Evolutionary conservation across 495 filamentous ascomycete species (phyloP), one percentile per base, ranked within the genome.

Genomic region (Penicillium lagena): DNA sequence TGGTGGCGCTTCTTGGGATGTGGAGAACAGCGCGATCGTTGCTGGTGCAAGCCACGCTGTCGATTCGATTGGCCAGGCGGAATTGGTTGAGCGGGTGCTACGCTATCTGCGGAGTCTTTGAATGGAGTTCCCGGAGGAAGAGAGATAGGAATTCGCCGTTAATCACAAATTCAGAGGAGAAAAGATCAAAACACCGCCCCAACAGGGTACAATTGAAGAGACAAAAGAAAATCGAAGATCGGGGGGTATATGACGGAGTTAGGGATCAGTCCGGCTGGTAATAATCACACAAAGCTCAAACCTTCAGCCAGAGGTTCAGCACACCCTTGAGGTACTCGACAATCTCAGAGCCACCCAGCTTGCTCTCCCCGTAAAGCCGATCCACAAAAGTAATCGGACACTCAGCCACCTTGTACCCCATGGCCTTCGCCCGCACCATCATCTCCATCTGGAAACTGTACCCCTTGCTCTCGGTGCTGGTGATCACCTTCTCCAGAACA

Each of bases 401-500:
- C 75, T 97, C 93, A 12, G 84, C 86, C 28, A 98, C 89, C 41
- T 76, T 85, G 66, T 76, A 93, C 2, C 90, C 89, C 85, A 93
- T 88, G 11, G 85, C 86, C 76, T 94, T 95, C 34, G 93, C 93
- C 40, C 91, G 77, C 4, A 94, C 88, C 83, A 88, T 87, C 81
- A 87, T 82, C 75, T 96, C 93, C 93, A 98, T 97, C 80, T 98
- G 93, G 76, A 97, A 97, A 22, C 87, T 91, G 62, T 96, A 98
- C 12, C 93, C 93, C 65, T 96, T 90, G 55, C 87, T 91, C 69
- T 94, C 83, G 34, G 90, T 96, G 59, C 81, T 85, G 58, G 72
- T 70, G 52, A 78, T 95, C 40, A 96, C 87, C 72, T 87, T 87
- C 67, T 96, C 78, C 55, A 98, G 68, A 48, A 96, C 87, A 39